Percentiles rank a stretch among this genome's conserved stretches.
These are phyloP conservation scores for Macrotyloma uniflorum DNA, from an alignment of 306 rosid species.

Conservation along the genomic window DNA sequence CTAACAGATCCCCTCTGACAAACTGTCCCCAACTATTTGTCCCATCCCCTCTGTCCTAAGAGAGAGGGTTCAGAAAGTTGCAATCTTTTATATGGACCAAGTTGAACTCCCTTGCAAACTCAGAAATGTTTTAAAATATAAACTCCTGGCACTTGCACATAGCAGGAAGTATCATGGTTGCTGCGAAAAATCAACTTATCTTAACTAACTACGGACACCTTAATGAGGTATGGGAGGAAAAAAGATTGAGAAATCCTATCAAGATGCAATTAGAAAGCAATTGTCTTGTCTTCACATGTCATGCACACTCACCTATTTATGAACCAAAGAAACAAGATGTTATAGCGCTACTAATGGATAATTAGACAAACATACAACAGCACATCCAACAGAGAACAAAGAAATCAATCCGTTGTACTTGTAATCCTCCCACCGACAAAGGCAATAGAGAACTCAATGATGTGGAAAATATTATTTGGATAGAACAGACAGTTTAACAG, in stretches of 20 bases:
- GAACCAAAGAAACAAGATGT: slow-evolving; percentile 16
- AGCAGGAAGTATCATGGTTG: neutral
- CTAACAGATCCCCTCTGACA: neutral
- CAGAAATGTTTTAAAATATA: slow-evolving; percentile 3
- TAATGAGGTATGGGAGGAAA: neutral
- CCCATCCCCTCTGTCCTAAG: neutral
- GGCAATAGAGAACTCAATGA: neutral
- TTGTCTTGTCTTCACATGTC: slow-evolving; percentile 10
- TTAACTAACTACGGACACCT: neutral
- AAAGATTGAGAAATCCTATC: slow-evolving; percentile 9
- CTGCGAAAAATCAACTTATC: neutral
- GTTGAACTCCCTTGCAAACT: neutral
- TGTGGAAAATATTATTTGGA: slow-evolving; percentile 7
- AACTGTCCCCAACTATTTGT: neutral
- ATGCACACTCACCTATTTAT: neutral
- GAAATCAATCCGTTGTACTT: neutral
- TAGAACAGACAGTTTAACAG: slow-evolving; percentile 3
- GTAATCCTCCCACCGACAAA: neutral
- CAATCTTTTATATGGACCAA: neutral
- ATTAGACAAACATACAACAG: neutral
- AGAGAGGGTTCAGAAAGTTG: neutral
- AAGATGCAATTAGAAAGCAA: neutral
- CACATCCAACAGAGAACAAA: slow-evolving; percentile 20
- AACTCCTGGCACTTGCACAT: neutral
- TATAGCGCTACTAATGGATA: slow-evolving; percentile 7